Percentiles rank a stretch among this genome's conserved stretches.
Conservation (phyloP, 192 early-diverging fungal genomes). For the Coemansia sp. region DNA sequence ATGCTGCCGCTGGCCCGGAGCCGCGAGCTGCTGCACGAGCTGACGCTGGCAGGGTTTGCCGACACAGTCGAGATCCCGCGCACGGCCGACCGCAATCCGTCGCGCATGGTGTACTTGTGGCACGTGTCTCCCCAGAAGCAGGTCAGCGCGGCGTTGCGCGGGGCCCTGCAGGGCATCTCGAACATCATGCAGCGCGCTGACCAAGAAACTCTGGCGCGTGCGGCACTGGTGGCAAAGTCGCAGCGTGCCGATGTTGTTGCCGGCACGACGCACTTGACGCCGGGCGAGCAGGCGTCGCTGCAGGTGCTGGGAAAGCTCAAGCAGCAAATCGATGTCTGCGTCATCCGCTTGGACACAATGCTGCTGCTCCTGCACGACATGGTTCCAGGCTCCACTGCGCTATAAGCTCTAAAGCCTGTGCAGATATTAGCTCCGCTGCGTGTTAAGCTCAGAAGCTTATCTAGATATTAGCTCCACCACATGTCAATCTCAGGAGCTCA, state of each 20-base stretch:
- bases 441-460: no score
- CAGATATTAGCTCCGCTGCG: no score
- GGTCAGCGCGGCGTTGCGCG: slow-evolving; percentile 51
- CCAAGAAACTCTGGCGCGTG: slow-evolving; percentile 51
- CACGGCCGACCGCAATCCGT: slow-evolving; percentile 68
- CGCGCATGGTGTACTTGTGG: slow-evolving; percentile 72
- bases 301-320: slow-evolving; percentile 35
- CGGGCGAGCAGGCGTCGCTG: slow-evolving; percentile 53
- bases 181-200: slow-evolving; percentile 57
- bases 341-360: slow-evolving; percentile 44
- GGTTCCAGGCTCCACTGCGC: slow-evolving; percentile 8
- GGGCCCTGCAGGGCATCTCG: slow-evolving; percentile 56
- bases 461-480: no score
- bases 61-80: slow-evolving; percentile 67
- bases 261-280: slow-evolving; percentile 55
- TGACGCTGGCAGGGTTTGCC: slow-evolving; percentile 51
- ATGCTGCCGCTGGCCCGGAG: slow-evolving; percentile 66
- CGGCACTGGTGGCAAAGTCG: slow-evolving; percentile 59
- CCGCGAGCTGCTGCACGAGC: slow-evolving; percentile 60
- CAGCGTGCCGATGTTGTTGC: slow-evolving; percentile 63
- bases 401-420: neutral
- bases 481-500: no score
- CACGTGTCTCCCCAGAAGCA: slow-evolving; percentile 57
- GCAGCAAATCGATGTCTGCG: slow-evolving; percentile 53
- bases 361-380: slow-evolving; percentile 45